Evolutionary conservation across 257 asterid species (phyloP).

Genomic region (Solanum paucissectum): DNA sequence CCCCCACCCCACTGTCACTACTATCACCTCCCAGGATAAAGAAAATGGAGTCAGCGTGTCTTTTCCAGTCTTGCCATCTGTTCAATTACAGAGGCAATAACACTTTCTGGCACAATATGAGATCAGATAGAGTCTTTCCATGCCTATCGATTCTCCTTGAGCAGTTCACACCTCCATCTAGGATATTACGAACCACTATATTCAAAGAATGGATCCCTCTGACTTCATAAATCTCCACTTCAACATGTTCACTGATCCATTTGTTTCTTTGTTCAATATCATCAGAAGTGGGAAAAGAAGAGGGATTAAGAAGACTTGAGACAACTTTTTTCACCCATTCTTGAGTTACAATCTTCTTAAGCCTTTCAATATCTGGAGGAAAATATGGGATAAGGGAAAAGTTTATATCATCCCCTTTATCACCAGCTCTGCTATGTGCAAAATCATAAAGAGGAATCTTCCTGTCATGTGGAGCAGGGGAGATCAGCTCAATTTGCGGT

Average conservation of each 20-base stretch:
- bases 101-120: constrained; percentile 58
- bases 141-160: constrained; percentile 93
- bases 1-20: background rate
- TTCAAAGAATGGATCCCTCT: constrained; percentile 71
- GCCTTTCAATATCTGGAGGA: constrained; percentile 68
- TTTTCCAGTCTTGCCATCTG: background rate
- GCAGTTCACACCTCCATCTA: constrained; percentile 97
- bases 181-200: constrained; percentile 65
- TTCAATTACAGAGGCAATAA: constrained; percentile 47
- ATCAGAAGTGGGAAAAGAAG: constrained; percentile 36
- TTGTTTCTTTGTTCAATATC: constrained; percentile 33
- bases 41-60: background rate
- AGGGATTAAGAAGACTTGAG: constrained; percentile 42
- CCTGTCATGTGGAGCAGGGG: constrained; percentile 53
- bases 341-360: constrained; percentile 53
- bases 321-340: constrained; percentile 66
- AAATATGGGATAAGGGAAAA: constrained; percentile 82
- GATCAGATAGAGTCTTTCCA: constrained; percentile 78
- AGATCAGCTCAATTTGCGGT: constrained; percentile 5
- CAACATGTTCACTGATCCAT: constrained; percentile 42
- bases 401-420: constrained; percentile 81
- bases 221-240: constrained; percentile 79
- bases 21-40: background rate
- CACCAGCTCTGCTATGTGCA: constrained; percentile 91
- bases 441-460: constrained; percentile 50